Conservation (phyloP, 257 asterid species). For the Penstemon eatonii region DNA sequence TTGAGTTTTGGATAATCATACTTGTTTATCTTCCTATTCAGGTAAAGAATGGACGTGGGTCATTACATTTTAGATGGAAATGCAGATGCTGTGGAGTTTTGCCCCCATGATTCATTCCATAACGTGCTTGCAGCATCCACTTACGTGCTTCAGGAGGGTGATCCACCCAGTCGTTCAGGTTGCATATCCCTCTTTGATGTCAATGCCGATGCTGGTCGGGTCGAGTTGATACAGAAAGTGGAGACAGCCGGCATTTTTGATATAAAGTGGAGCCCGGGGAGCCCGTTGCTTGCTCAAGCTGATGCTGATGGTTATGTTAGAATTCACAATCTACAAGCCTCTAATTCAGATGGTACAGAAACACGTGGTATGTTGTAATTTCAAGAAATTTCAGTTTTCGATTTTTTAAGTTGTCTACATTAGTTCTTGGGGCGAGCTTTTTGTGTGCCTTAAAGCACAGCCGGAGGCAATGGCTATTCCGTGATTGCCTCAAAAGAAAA, state of each 20-base stretch:
- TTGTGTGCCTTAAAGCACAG: background rate
- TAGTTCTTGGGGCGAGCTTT: background rate
- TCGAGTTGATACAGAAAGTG: constrained; percentile 50
- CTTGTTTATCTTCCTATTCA: constrained; percentile 21
- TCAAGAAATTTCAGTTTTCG: background rate
- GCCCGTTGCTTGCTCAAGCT: constrained; percentile 89
- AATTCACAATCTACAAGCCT: constrained; percentile 51
- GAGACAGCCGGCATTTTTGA: constrained; percentile 84
- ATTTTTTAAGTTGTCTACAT: background rate
- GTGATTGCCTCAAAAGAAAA: constrained; percentile 5
- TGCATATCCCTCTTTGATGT: constrained; percentile 73
- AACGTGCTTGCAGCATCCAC: constrained; percentile 88
- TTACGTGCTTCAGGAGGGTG: constrained; percentile 88
- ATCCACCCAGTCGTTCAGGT: constrained; percentile 71
- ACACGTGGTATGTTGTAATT: constrained; percentile 37
- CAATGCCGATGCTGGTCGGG: constrained; percentile 49
- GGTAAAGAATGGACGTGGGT: constrained; percentile 65
- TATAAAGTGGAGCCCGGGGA: constrained; percentile 74
- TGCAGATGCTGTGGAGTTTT: constrained; percentile 92
- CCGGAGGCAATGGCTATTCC: background rate
- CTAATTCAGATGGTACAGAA: constrained; percentile 34
- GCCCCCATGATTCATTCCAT: constrained; percentile 63
- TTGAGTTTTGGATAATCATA: background rate
- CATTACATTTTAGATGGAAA: constrained; percentile 72
- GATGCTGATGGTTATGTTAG: constrained; percentile 86